These are phyloP conservation scores for Lycium ferocissimum DNA, from an alignment of 257 asterid genomes.

Conservation along the genomic window DNA sequence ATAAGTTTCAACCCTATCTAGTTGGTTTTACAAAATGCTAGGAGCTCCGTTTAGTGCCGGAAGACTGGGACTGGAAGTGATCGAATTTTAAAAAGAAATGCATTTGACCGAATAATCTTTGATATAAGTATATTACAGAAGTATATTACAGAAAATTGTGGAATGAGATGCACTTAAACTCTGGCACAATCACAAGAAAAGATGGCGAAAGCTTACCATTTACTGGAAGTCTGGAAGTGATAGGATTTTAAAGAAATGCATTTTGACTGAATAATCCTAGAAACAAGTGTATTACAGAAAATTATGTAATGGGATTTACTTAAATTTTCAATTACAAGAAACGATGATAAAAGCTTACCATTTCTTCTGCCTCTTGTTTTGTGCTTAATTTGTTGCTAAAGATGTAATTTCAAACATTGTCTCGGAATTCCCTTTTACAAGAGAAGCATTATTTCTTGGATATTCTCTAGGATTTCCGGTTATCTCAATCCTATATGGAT, in stretches of 20 bases:
- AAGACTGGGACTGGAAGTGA: neutral
- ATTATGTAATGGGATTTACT: neutral
- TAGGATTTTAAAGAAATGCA: neutral
- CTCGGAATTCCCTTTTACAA: slow-evolving; percentile 1
- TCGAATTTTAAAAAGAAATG: neutral
- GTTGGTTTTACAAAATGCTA: slow-evolving; percentile 11
- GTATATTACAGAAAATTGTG: slow-evolving; percentile 11
- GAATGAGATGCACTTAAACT: neutral
- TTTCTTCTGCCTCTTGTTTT: slow-evolving; percentile 1
- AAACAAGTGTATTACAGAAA: slow-evolving; percentile 9
- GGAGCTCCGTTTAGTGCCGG: neutral
- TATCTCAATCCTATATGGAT: neutral
- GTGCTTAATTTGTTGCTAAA: slow-evolving; percentile 19
- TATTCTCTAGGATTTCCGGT: neutral
- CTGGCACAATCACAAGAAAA: neutral
- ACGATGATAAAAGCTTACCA: neutral
- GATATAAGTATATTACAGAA: no score
- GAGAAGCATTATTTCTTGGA: slow-evolving; percentile 14
- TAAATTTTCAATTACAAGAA: neutral
- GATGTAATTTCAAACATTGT: slow-evolving; percentile 10
- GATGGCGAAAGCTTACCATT: neutral
- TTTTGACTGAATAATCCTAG: slow-evolving; percentile 24
- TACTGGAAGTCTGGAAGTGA: neutral
- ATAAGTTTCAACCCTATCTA: neutral
- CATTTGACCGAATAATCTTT: slow-evolving; percentile 14